Base-by-base conservation (phyloP, 75 land plant species). In the Picea sitchensis region DNA sequence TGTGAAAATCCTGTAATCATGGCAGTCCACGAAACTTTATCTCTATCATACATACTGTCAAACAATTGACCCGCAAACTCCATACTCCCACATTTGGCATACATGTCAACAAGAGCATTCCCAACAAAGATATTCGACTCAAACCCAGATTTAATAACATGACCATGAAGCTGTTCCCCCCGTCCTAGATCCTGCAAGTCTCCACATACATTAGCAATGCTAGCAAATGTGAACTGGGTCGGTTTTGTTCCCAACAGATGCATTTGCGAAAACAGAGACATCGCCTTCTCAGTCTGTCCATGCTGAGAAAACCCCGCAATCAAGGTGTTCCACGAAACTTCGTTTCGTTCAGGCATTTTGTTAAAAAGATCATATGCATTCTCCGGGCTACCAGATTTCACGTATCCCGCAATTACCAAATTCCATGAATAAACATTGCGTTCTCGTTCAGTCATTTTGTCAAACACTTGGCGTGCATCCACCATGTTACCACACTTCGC, bases 321-420 rank as follows among this genome's bases (percentile, higher is more conserved):
- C 81, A 94, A 83, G 20, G 83, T 81, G 51, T 85, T 92, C 94
- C 94, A 94, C 17, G 96, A 82, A 78, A 92, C 88, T 76, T 80
- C 89, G 65, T 91, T 89, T 14, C 82, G 85, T 41, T 79, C 78
- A 58, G 80, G 83, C 82, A 93, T 86, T 14, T 59, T 63, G 38
- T 61, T 23, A 76, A 91, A 91, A 15, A 90, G 14, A 67, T 61
- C 17, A 1, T 12, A 38, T 0, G 93, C 96, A 61, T 91, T 87
- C 38, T 84, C 84, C n/a, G 88, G n/a, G 36, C 26, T 74, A 2
- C 92, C 89, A 68, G 34, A 80, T 59, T 77, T 84, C 26, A 78
- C 65, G 11, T 87, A 77, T 6, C 69, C 90, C 47, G 63, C 61
- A 51, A 51, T 69, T 23, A 90, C 67, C 15, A 86, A 68, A 73